phyloP scores from a whole-genome alignment of 495 filamentous ascomycete genomes.

The Penicillium goetzii region DNA sequence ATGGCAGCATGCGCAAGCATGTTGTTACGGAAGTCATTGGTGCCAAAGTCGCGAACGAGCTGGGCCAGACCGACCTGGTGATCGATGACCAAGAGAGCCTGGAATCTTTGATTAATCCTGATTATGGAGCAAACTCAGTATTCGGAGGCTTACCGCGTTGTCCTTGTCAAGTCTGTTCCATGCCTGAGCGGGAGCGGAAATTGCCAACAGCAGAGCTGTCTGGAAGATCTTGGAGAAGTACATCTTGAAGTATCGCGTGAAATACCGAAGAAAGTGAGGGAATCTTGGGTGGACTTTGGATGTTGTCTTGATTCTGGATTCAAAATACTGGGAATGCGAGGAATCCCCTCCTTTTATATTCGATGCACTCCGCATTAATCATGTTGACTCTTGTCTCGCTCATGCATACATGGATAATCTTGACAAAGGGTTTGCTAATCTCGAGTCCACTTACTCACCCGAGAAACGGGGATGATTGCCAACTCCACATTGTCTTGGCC shows the following conservation, averaged over 20 bases:
- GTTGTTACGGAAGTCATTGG: slow-evolving; percentile 64
- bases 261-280: not conserved
- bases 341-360: slow-evolving; percentile 6
- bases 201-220: slow-evolving; percentile 23
- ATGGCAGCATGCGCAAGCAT: slow-evolving; percentile 71
- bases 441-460: not conserved
- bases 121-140: not conserved
- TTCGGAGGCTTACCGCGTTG: slow-evolving; percentile 48
- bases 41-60: slow-evolving; percentile 65
- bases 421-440: slow-evolving; percentile 17
- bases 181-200: slow-evolving; percentile 29
- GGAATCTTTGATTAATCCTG: not conserved
- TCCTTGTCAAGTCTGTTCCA: slow-evolving; percentile 58
- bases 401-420: slow-evolving; percentile 8
- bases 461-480: not conserved
- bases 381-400: not conserved
- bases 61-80: slow-evolving; percentile 71
- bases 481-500: slow-evolving; percentile 7
- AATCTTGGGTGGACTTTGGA: not conserved
- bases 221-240: slow-evolving; percentile 20
- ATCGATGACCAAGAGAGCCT: slow-evolving; percentile 68
- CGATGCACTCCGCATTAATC: not conserved
- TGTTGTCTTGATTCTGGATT: not conserved
- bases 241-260: slow-evolving; percentile 18
- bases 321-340: not conserved